A percentile compares a stretch with the other conserved stretches of the same genome.
Conservation (phyloP, 257 asterid species). For the Nicotiana noctiflora region DNA sequence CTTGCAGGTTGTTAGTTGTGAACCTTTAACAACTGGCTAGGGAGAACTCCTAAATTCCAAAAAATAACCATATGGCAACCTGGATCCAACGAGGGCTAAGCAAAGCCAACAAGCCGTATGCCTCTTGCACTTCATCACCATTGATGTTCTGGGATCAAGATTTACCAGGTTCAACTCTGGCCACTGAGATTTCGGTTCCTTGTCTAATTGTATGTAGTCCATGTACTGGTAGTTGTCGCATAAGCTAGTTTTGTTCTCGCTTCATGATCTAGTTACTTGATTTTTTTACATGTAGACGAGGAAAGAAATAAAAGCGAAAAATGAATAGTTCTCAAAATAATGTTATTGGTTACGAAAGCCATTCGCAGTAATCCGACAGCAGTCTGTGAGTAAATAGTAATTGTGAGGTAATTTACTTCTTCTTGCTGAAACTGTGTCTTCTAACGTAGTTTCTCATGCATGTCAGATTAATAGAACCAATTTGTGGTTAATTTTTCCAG, state of each 20-base stretch:
- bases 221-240: not conserved
- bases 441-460: no score
- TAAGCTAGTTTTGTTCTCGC: not conserved
- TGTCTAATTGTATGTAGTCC: not conserved
- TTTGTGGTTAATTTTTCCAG: no score
- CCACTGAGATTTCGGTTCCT: not conserved
- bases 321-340: no score
- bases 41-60: not conserved
- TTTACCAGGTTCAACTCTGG: not conserved
- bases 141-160: not conserved
- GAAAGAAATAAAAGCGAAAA: no score
- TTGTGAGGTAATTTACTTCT: no score
- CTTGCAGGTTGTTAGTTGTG: not conserved
- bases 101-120: not conserved
- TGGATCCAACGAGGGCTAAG: not conserved
- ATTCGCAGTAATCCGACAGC: no score
- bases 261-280: not conserved
- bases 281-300: not conserved
- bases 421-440: no score
- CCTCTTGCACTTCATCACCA: not conserved
- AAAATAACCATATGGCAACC: not conserved
- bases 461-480: no score
- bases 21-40: not conserved
- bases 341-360: no score
- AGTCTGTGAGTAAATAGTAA: no score